Evolutionary conservation across 495 filamentous ascomycete species (phyloP).

Genomic region (Choiromyces venosus): DNA sequence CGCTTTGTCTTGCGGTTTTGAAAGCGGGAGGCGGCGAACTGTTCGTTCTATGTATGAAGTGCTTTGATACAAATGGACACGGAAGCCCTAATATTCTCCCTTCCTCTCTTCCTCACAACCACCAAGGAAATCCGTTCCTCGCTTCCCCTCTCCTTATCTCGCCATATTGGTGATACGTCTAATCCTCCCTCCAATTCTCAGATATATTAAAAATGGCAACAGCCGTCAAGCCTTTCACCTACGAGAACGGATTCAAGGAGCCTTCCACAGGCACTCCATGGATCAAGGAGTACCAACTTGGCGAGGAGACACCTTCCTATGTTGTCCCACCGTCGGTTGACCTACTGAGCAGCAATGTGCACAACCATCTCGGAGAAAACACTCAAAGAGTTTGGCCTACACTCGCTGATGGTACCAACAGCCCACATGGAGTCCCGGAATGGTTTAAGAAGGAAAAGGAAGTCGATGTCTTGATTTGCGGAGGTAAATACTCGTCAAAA

Average conservation of each 20-base stretch:
- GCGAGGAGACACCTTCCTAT: constrained; percentile 21
- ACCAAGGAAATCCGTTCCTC: background rate
- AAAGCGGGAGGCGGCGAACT: background rate
- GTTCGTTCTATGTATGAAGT: background rate
- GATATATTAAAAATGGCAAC: constrained; percentile 20
- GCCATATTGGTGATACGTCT: background rate
- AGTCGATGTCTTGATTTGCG: constrained; percentile 43
- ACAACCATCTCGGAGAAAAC: constrained; percentile 36
- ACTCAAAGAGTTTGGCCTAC: constrained; percentile 41
- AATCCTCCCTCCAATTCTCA: background rate
- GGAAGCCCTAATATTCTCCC: background rate
- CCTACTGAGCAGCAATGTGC: constrained; percentile 24
- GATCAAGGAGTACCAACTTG: constrained; percentile 16
- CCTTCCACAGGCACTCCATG: constrained; percentile 19
- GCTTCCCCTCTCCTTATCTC: background rate
- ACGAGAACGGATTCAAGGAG: constrained; percentile 33
- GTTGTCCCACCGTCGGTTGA: constrained; percentile 31
- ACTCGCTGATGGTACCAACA: constrained; percentile 37
- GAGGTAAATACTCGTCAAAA: constrained; percentile 30
- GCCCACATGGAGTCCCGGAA: constrained; percentile 37
- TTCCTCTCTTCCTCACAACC: background rate
- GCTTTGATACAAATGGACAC: background rate
- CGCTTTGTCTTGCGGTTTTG: background rate
- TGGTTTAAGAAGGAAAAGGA: constrained; percentile 40
- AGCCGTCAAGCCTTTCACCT: constrained; percentile 23